Base-by-base conservation (phyloP, 495 filamentous ascomycete genomes). In the Hypomontagnella monticulosa region DNA sequence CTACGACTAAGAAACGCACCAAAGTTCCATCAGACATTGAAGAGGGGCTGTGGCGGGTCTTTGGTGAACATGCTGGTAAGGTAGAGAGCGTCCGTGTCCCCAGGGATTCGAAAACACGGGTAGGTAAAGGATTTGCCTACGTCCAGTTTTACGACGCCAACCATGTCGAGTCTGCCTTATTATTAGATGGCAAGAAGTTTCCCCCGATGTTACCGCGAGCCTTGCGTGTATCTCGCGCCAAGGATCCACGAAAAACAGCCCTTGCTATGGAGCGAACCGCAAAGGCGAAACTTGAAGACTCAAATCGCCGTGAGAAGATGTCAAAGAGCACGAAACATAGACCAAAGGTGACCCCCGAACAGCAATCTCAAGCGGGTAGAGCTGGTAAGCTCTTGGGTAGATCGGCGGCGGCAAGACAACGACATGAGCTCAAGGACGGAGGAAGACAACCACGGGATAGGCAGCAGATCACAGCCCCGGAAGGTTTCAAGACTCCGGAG, bases 121-220 rank as follows among this genome's bases (percentile, higher is more conserved):
- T 99, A 44, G 93, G 95, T 44, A 98, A 99, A 75, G 96, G 96
- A 11, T 92, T 99, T 75, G 96, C 96, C 16, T 99, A 99, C 69
- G 93, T 99, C 33, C 96, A 99, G 70, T 99, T 98, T 75, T 80
- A 86, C 72, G 91, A 97, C 67, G 83, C 80, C 20, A 97, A 93
- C 72, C 80, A 87, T 14, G 93, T 98, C 20, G 96, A 99, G 73
- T 86, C 89, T 32, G 94, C 96, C 1, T 81, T 99, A 7, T 81
- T 95, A 30, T 84, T 92, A 61, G 84, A 96, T 63, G 93, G 87
- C 32, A 96, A 97, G 83, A 94, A 91, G 61, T 97, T 93, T 75
- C 93, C 93, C 7, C 93, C 94, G 0, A 87, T 97, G 82, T 84
- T 97, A 10, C 95, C 96, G 32, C 87, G 96, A 6, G 88, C 89